These are phyloP conservation scores for Melanogaster broomeanus DNA, from an alignment of 768 basidiomycete species.

Conservation along the genomic window DNA sequence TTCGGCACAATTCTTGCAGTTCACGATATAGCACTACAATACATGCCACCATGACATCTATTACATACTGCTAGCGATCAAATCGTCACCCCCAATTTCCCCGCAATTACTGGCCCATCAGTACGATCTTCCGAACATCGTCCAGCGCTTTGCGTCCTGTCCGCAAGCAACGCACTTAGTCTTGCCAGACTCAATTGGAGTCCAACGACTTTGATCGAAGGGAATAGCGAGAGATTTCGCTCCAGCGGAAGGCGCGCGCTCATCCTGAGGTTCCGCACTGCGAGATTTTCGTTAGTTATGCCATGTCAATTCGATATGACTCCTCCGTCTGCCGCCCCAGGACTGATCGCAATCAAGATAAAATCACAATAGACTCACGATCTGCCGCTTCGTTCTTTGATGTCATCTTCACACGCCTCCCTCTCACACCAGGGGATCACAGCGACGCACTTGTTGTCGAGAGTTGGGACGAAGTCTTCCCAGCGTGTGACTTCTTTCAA, in stretches of 20 bases:
- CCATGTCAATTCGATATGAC: background rate
- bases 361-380: constrained; percentile 52
- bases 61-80: background rate
- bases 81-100: background rate
- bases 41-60: too few relatives aligned
- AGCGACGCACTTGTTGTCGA: constrained; percentile 86
- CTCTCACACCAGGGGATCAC: constrained; percentile 97
- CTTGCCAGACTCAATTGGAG: constrained; percentile 76
- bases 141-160: constrained; percentile 90
- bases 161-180: constrained; percentile 92
- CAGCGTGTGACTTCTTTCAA: constrained; percentile 78
- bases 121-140: constrained; percentile 92
- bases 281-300: constrained; percentile 12
- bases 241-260: constrained; percentile 94
- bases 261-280: constrained; percentile 87
- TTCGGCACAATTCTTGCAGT: too few relatives aligned
- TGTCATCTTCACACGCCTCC: constrained; percentile 93
- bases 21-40: background rate
- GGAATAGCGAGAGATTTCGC: constrained; percentile 98
- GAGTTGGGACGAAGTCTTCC: constrained; percentile 89
- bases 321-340: background rate
- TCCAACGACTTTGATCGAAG: constrained; percentile 86
- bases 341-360: background rate
- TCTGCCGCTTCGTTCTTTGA: constrained; percentile 90
- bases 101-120: constrained; percentile 32